Base-by-base conservation (phyloP, 768 basidiomycete genomes). In the Boletus vermiculosoides region DNA sequence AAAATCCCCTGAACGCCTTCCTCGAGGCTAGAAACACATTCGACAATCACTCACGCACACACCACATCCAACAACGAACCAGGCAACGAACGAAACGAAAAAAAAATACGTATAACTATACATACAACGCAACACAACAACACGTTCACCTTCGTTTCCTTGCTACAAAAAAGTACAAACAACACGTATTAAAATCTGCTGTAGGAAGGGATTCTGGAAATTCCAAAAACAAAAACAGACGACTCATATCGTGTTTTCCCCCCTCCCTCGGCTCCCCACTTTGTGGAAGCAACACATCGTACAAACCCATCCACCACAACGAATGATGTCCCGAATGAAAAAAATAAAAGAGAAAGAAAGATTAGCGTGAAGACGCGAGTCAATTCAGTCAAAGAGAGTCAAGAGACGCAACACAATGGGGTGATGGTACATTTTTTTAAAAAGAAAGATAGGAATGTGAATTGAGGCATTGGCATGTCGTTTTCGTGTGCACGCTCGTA, bases 361-460 rank as follows among this genome's bases (percentile, higher is more conserved):
- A 55, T 50, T 37, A 60, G 37, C n/a, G 18, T 45, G 36, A 34
- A 18, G 18, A 23, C 10, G 31, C 7, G 41, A 60, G 16, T 41
- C 31, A 5, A 23, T 50, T 20, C 23, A 5, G 30, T 39, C 52
- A 3, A 47, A 18, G 8, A 40, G 18, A 16, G n/a, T 41, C 5
- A 50, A 15, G n/a, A 25, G 15, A 15, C 0, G 25, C 16, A 15
- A 50, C 37, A n/a, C 11, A 34, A 50, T 55, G 28, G 49, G 30
- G 16, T 22, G n/a, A 23, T 50, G 36, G 31, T 42, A 57, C 60
- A 52, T 58, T 63, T 63, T n/a, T 63, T 11, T 9, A 46, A 25
- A 25, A 25, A 20, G 12, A 30, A 48, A 46, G 34, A 47, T 31
- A 10, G 9, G 18, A 12, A 46, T 28, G 1, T 5, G 10, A 44